A percentile compares a stretch with the other conserved stretches of the same genome.
These are phyloP conservation scores for Trichoderma atrobrunneum DNA, from an alignment of 2,329 filamentous ascomycete species.

Conservation along the genomic window DNA sequence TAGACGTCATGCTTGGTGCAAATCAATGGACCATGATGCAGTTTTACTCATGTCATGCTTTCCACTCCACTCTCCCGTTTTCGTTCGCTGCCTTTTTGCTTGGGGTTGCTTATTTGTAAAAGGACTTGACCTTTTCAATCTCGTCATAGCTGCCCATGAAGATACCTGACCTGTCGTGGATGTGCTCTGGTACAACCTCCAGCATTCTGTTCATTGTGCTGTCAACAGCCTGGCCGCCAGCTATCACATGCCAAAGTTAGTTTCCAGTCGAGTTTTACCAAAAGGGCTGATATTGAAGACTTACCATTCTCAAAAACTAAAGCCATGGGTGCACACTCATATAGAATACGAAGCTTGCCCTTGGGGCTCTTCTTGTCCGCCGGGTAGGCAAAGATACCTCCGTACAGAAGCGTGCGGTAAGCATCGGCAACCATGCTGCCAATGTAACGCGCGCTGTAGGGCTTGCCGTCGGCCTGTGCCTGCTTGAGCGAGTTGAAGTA, in stretches of 20 bases:
- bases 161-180: conserved; percentile 93
- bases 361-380: conserved; percentile 98
- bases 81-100: background rate
- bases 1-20: background rate
- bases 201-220: conserved; percentile 90
- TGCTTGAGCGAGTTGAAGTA: conserved; percentile 91
- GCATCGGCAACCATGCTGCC: conserved; percentile 98
- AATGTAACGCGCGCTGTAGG: conserved; percentile 93
- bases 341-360: conserved; percentile 94
- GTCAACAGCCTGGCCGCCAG: conserved; percentile 88
- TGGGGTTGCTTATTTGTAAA: conserved; percentile 50
- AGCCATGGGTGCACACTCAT: conserved; percentile 98
- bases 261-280: background rate
- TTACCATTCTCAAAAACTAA: conserved; percentile 97
- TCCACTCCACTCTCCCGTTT: background rate
- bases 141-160: conserved; percentile 95
- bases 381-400: conserved; percentile 95
- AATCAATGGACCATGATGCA: background rate
- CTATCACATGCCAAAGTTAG: conserved; percentile 45
- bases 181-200: conserved; percentile 82
- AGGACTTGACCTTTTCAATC: conserved; percentile 89
- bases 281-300: conserved; percentile 32
- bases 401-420: conserved; percentile 92
- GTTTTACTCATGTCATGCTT: background rate
- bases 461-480: conserved; percentile 72